A percentile compares a stretch with the other conserved stretches of the same genome.
phyloP scores from a whole-genome alignment of 805 yeast species.

The Pichia occidentalis region DNA sequence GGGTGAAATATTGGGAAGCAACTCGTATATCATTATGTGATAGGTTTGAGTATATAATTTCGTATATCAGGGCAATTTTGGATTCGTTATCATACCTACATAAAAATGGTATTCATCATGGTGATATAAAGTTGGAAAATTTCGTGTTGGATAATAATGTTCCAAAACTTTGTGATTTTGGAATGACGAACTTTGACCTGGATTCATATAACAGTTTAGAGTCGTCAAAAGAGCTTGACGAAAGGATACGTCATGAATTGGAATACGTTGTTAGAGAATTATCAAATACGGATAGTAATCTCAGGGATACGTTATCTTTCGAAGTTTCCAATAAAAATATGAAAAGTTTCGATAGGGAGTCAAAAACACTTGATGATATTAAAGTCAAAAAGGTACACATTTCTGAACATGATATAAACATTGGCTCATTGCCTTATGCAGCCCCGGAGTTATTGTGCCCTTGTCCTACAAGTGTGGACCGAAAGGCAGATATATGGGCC shows the following conservation, averaged over 20 bases:
- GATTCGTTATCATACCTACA: conserved; percentile 60
- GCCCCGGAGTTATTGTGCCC: conserved; percentile 76
- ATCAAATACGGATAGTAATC: too few relatives aligned
- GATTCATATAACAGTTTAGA: background rate
- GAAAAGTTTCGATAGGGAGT: too few relatives aligned
- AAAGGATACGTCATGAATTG: conserved; percentile 7
- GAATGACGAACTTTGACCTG: conserved; percentile 49
- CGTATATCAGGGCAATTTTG: conserved; percentile 47
- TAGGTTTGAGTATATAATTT: conserved; percentile 23
- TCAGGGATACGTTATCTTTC: too few relatives aligned
- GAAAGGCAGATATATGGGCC: conserved; percentile 85
- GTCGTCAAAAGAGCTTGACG: background rate
- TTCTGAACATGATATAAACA: conserved; percentile 23
- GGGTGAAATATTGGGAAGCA: conserved; percentile 60
- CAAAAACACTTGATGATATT: too few relatives aligned
- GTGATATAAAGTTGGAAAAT: conserved; percentile 79
- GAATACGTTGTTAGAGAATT: conserved; percentile 7
- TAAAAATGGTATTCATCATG: conserved; percentile 60
- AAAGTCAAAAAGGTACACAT: too few relatives aligned
- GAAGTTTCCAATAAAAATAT: too few relatives aligned
- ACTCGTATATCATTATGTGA: conserved; percentile 11
- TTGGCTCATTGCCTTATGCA: conserved; percentile 90
- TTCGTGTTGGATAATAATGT: conserved; percentile 51
- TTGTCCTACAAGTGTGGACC: conserved; percentile 50
- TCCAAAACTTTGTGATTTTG: conserved; percentile 79